Evolutionary conservation across 2,329 filamentous ascomycete species (phyloP).

Genomic region (Pestalotiopsis sp.): DNA sequence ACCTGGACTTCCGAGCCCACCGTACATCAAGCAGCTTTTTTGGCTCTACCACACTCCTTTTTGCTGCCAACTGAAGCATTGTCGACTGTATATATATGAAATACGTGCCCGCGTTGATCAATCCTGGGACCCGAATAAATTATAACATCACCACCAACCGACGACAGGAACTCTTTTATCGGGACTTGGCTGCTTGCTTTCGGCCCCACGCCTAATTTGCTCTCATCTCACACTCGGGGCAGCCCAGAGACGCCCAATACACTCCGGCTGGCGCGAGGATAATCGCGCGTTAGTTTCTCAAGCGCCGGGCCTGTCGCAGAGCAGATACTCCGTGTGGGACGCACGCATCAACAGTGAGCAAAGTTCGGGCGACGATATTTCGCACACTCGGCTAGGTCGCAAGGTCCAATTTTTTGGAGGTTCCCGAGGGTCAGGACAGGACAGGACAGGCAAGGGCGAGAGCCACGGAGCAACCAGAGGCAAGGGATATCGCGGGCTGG

Average conservation of each 20-base stretch:
- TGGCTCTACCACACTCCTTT: background rate
- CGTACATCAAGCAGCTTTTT: background rate
- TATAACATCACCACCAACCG: background rate
- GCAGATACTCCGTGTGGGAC: constrained; percentile 11
- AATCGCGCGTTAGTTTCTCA: constrained; percentile 49
- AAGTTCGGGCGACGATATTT: constrained; percentile 1
- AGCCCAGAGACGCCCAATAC: constrained; percentile 25
- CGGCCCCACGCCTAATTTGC: background rate
- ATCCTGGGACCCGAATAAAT: background rate
- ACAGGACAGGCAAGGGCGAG: constrained; percentile 17
- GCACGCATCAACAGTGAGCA: background rate
- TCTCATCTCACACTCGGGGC: constrained; percentile 13
- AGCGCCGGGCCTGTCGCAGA: constrained; percentile 34
- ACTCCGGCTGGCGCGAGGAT: constrained; percentile 39
- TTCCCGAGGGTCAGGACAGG: background rate
- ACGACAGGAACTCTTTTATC: background rate
- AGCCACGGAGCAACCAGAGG: constrained; percentile 2
- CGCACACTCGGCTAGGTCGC: constrained; percentile 1
- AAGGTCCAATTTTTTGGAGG: background rate
- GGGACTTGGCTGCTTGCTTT: background rate
- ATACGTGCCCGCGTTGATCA: background rate
- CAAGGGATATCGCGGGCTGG: constrained; percentile 11
- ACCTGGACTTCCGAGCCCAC: constrained; percentile 4
- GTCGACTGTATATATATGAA: background rate
- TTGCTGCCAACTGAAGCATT: constrained; percentile 7